Conservation (phyloP, 1,284 basidiomycete species). For the Trametes polyzona region DNA sequence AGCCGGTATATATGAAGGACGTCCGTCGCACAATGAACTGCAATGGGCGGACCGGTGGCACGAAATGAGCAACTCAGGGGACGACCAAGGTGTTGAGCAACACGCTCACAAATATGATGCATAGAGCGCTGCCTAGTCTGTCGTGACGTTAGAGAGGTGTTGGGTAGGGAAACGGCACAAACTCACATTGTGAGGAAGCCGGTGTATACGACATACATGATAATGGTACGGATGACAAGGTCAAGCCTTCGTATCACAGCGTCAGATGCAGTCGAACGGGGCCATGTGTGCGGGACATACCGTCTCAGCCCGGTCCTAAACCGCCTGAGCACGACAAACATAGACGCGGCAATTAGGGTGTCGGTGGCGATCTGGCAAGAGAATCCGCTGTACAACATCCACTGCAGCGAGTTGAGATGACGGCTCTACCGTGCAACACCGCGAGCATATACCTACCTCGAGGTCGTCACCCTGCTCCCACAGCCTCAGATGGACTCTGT, state of each 20-base stretch:
- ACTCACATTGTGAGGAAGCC: slow-evolving; percentile 7
- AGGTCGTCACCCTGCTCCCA: background rate
- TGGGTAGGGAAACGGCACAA: background rate
- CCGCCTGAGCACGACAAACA: slow-evolving; percentile 8
- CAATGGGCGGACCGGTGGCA: background rate
- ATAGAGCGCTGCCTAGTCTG: background rate
- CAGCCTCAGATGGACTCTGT: background rate
- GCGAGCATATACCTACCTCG: background rate
- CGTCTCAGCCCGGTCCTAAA: slow-evolving; percentile 12
- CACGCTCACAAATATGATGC: slow-evolving; percentile 5
- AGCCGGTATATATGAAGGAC: slow-evolving; percentile 6
- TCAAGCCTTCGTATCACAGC: too few relatives aligned
- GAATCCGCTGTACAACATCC: slow-evolving; percentile 6
- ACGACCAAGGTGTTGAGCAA: too few relatives aligned
- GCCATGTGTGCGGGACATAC: too few relatives aligned
- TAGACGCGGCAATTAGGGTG: background rate
- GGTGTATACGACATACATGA: slow-evolving; percentile 12
- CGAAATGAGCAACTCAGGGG: background rate
- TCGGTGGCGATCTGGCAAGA: slow-evolving; percentile 9
- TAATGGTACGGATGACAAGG: slow-evolving; percentile 1
- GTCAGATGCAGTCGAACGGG: too few relatives aligned
- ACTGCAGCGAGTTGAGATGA: too few relatives aligned
- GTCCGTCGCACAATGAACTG: slow-evolving; percentile 2
- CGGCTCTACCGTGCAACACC: too few relatives aligned
- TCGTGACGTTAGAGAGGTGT: background rate